Percentiles rank a stretch among this genome's conserved stretches.
Conservation (phyloP, 768 basidiomycete genomes). For the Ephemerocybe angulata region DNA sequence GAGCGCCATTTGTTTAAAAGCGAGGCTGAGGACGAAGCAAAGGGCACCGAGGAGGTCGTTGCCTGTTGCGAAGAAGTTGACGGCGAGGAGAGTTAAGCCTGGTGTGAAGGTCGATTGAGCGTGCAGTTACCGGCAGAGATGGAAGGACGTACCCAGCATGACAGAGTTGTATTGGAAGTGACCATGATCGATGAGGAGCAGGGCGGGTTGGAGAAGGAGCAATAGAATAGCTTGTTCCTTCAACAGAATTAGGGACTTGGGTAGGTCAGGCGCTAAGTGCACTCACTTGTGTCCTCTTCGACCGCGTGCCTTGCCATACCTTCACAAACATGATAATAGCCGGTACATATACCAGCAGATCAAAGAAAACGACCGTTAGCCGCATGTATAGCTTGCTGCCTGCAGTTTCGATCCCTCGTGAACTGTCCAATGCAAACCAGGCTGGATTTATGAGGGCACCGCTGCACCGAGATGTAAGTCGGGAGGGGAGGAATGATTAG, state of each 20-base stretch:
- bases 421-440: conserved; percentile 70
- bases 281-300: conserved; percentile 74
- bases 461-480: conserved; percentile 20
- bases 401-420: conserved; percentile 68
- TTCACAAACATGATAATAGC: conserved; percentile 64
- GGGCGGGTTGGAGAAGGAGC: conserved; percentile 77
- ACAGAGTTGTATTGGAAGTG: conserved; percentile 96
- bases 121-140: background rate
- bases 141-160: conserved; percentile 68
- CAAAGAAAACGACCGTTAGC: conserved; percentile 62
- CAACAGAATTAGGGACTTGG: conserved; percentile 9
- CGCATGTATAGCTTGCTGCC: conserved; percentile 80
- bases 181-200: conserved; percentile 84
- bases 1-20: conserved; percentile 95
- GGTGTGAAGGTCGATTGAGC: conserved; percentile 3
- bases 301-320: conserved; percentile 65
- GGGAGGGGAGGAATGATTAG: background rate
- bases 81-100: conserved; percentile 68
- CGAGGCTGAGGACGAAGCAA: conserved; percentile 78
- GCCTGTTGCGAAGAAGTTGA: conserved; percentile 66
- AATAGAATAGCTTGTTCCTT: conserved; percentile 67
- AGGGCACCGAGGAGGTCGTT: conserved; percentile 74
- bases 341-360: conserved; percentile 70
- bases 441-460: conserved; percentile 40
- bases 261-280: background rate